phyloP scores from a whole-genome alignment of 2,329 filamentous ascomycete species.

The Lachnellula hyalina region DNA sequence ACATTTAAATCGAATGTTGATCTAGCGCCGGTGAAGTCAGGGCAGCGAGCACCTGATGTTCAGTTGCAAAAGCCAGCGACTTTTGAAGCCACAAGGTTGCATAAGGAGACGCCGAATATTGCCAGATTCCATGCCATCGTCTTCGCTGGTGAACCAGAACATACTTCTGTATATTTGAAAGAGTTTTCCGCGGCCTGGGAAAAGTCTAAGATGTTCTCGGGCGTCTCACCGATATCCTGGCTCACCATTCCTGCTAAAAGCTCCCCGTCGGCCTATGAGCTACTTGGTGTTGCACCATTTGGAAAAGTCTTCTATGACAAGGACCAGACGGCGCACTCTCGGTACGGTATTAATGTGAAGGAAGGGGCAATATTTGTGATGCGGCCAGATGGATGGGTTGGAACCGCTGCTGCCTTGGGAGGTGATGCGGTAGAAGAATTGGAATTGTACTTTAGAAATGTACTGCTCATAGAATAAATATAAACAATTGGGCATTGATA shows the following conservation, averaged over 20 bases:
- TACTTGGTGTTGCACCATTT: slow-evolving; percentile 41
- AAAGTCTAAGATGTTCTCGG: slow-evolving; percentile 23
- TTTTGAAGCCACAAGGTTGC: slow-evolving; percentile 38
- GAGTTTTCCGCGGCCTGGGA: slow-evolving; percentile 13
- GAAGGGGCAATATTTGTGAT: slow-evolving; percentile 44
- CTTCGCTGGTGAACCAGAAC: slow-evolving; percentile 34
- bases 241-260: slow-evolving; percentile 38
- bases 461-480: slow-evolving; percentile 26
- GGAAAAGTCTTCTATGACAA: slow-evolving; percentile 51
- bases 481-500: no score
- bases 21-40: slow-evolving; percentile 30
- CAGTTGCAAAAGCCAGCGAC: slow-evolving; percentile 41
- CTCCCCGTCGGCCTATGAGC: slow-evolving; percentile 39
- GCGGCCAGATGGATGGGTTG: slow-evolving; percentile 52
- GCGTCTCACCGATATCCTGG: slow-evolving; percentile 44
- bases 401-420: slow-evolving; percentile 32
- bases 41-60: slow-evolving; percentile 43
- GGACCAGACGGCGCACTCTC: slow-evolving; percentile 44
- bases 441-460: slow-evolving; percentile 43
- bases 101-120: slow-evolving; percentile 39
- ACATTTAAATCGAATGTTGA: slow-evolving; percentile 19
- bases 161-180: slow-evolving; percentile 18
- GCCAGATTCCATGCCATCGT: slow-evolving; percentile 39
- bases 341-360: slow-evolving; percentile 30
- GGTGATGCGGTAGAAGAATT: slow-evolving; percentile 39